Conservation (phyloP, 1,284 basidiomycete genomes). For the Ganoderma resinaceum region DNA sequence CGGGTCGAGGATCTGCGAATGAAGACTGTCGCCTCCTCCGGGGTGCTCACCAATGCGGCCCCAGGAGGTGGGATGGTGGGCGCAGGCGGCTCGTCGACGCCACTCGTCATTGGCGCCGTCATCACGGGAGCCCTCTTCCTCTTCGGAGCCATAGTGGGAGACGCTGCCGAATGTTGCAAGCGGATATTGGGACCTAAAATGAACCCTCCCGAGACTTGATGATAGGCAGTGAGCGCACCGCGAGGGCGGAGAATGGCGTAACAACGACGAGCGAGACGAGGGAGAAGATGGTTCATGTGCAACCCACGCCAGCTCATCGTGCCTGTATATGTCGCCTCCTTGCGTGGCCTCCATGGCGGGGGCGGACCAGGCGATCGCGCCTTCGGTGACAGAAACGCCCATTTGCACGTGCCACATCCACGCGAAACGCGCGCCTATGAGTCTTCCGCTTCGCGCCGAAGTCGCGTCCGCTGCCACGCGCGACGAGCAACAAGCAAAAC, state of each 20-base stretch:
- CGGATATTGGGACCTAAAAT: neutral
- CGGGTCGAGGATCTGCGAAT: conserved; percentile 22
- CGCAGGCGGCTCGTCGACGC: neutral
- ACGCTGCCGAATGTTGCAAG: neutral
- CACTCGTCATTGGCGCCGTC: neutral
- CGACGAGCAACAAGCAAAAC: conserved; percentile 16
- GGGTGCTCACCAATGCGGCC: conserved; percentile 21
- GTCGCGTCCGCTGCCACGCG: conserved; percentile 11
- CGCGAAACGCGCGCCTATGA: conserved; percentile 2
- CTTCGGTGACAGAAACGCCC: too few species aligned
- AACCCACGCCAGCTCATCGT: neutral
- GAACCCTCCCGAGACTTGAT: too few species aligned
- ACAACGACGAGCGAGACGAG: conserved; percentile 1
- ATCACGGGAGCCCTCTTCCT: conserved; percentile 16
- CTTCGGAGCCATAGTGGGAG: conserved; percentile 6
- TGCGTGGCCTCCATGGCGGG: conserved; percentile 5
- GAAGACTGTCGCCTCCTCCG: conserved; percentile 24
- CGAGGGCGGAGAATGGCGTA: neutral
- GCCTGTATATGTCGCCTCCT: neutral
- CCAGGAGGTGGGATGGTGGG: conserved; percentile 1
- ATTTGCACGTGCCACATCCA: conserved; percentile 21
- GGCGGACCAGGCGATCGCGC: conserved; percentile 13
- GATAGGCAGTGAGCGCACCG: neutral
- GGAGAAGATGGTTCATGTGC: conserved; percentile 25
- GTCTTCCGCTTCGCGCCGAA: conserved; percentile 21